These are phyloP conservation scores for Paramarasmius palmivorus DNA, from an alignment of 1,284 basidiomycete species.

Conservation along the genomic window DNA sequence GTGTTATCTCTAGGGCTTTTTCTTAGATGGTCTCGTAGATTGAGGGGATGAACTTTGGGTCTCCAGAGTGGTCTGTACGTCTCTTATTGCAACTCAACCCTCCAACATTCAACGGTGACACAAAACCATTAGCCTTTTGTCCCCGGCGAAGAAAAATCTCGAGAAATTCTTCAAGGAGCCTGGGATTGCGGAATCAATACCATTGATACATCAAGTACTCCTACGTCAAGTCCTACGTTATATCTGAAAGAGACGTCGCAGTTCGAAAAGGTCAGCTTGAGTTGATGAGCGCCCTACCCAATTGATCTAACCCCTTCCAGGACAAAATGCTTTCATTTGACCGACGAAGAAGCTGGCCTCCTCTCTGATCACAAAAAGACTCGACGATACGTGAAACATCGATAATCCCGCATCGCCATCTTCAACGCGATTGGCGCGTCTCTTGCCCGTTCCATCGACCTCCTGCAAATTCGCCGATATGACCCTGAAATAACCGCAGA, in stretches of 20 bases:
- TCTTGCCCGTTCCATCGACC: conserved; percentile 43
- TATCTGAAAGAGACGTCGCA: conserved; percentile 18
- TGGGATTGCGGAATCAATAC: conserved; percentile 24
- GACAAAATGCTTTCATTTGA: conserved; percentile 39
- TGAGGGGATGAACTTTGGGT: conserved; percentile 20
- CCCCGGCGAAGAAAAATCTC: conserved; percentile 15
- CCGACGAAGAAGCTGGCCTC: conserved; percentile 7
- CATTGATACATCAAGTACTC: conserved; percentile 22
- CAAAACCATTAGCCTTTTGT: conserved; percentile 14
- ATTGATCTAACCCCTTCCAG: conserved; percentile 22
- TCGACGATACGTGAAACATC: conserved; percentile 44
- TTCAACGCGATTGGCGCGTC: conserved; percentile 46
- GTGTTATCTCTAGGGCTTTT: neutral
- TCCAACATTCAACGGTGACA: neutral
- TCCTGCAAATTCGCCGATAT: conserved; percentile 44
- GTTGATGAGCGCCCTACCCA: too few relatives aligned
- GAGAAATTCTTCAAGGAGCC: conserved; percentile 20
- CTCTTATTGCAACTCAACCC: neutral
- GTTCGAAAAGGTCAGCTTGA: conserved; percentile 21
- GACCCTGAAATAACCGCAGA: conserved; percentile 33
- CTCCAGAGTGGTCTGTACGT: conserved; percentile 13
- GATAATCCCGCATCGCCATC: conserved; percentile 43
- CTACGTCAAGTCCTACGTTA: conserved; percentile 20
- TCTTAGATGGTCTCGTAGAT: conserved; percentile 5
- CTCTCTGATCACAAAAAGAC: conserved; percentile 43